Evolutionary conservation across 169 alveolate genomes (phyloP), one percentile per base, ranked within the genome.

Genomic region (Eimeria praecox): DNA sequence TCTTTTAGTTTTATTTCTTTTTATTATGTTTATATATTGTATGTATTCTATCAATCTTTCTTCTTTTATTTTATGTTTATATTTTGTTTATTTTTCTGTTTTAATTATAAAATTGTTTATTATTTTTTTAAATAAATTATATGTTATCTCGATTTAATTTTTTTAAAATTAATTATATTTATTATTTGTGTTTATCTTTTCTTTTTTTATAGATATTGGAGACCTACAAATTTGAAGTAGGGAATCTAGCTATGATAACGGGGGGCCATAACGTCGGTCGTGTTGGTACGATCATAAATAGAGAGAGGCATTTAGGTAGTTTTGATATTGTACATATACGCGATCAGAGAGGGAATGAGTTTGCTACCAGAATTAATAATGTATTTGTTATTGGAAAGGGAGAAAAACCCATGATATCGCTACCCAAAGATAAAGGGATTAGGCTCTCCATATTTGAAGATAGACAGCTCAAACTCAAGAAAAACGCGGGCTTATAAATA

Each of bases 201-300:
- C 9, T 64, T 64, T 64, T 64, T 64, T 18, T 64, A 10, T n/a
- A 97, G 97, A 95, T 98, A 62, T 62, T 97, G 94, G 99, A 99
- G 86, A 98, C 98, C 97, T 96, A 98, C 96, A 99, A 99, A 97
- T 99, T 98, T 96, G 99, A 99, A 97, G 97, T 98, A 44, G 99
- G 99, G 75, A 98, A 98, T 96, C 75, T 97, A 96, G 99, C 98
- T 93, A 99, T 99, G 99, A 97, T 99, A 95, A 99, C 99, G 75
- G 99, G 99, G 52, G 99, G 99, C 40, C 99, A 99, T 98, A 99
- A 99, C 98, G 99, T 99, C 92, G 99, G 99, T 22, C 99, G 99
- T 96, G 99, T 99, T 73, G 99, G 99, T 90, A 96, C 97, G 62
- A 98, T 99, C 95, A 97, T 98, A 40, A 99, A 98, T 95, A 98